Evolutionary conservation across 1,284 basidiomycete genomes (phyloP).

Genomic region (Kwoniella shivajii): DNA sequence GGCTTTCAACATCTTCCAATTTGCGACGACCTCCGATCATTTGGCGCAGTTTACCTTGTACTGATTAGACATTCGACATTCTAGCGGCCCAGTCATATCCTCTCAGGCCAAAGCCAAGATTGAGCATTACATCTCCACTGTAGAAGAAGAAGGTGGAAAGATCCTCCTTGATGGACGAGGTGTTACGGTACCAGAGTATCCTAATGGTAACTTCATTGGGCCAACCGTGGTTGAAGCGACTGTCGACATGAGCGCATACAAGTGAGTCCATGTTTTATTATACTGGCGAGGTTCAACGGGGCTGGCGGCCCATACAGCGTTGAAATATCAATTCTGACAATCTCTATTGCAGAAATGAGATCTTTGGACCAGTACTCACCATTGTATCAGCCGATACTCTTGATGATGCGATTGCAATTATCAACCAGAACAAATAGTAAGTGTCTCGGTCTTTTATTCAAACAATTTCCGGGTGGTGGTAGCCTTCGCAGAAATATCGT

Average conservation of each 20-base stretch:
- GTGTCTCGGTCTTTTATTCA: conserved; percentile 8
- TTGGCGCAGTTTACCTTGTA: no score
- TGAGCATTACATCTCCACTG: conserved; percentile 74
- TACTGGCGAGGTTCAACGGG: not conserved
- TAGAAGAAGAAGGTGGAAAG: conserved; percentile 80
- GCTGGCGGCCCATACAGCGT: no score
- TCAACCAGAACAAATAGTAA: conserved; percentile 83
- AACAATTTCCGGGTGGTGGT: no score
- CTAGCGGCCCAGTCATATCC: conserved; percentile 93
- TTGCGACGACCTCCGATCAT: no score
- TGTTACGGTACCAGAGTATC: conserved; percentile 71
- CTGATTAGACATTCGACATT: not conserved
- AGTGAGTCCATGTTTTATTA: conserved; percentile 58
- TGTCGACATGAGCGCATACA: conserved; percentile 84
- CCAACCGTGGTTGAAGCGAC: conserved; percentile 85
- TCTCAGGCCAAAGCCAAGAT: conserved; percentile 81
- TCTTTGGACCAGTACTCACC: conserved; percentile 89
- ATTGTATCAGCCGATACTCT: conserved; percentile 80
- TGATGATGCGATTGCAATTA: conserved; percentile 86
- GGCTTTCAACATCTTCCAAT: not conserved
- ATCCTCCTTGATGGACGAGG: conserved; percentile 85
- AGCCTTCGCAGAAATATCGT: not conserved
- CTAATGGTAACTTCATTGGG: conserved; percentile 92
- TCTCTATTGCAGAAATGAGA: conserved; percentile 69
- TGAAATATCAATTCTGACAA: no score